Base-by-base conservation (phyloP, 1,284 basidiomycete species). In the Puccinia coronata region DNA sequence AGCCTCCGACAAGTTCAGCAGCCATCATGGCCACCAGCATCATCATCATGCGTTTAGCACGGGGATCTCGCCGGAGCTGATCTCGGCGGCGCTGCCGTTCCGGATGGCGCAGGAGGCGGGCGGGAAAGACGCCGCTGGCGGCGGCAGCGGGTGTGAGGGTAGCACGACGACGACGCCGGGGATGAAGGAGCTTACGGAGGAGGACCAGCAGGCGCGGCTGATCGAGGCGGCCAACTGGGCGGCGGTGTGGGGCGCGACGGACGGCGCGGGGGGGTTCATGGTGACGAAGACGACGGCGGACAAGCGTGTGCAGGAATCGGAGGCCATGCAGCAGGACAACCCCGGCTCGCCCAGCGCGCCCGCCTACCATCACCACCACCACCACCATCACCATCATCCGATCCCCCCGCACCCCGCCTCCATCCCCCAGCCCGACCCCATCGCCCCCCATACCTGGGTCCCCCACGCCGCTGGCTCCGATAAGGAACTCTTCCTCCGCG, bases 191-290 rank as follows among this genome's bases (percentile, higher is more conserved):
- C n/a, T 78, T 23, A 71, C 67, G 23, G 77, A 80, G 43, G 77
- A 80, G 43, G 77, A 80, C 53, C 77, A 80, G 57, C 47, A 70
- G 25, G 39, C 57, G 1, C 57, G 77, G 41, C 20, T 80, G 20
- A 70, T 80, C 34, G 77, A 80, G 70, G 77, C 77, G 8, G 77
- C 77, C n/a, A 71, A 61, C 55, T 80, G 77, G 77, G 77, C 77
- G 31, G 77, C 77, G 1, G 77, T 80, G 9, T 80, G 77, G 77
- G 77, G 77, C 28, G 77, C 67, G 5, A 71, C 77, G 1, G 77
- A 80, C 47, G 77, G 77, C 6, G 34, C 69, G 31, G 77, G 77
- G 31, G 77, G 77, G 36, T 80, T 80, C 47, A 11, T 51, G 36
- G 14, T 78, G 3, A 78, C 76, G 16, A 73, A 57, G 36, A 23